Evolutionary conservation across 805 yeast species (phyloP), one percentile per base, ranked within the genome.

Genomic region (Hanseniaspora lachancei): DNA sequence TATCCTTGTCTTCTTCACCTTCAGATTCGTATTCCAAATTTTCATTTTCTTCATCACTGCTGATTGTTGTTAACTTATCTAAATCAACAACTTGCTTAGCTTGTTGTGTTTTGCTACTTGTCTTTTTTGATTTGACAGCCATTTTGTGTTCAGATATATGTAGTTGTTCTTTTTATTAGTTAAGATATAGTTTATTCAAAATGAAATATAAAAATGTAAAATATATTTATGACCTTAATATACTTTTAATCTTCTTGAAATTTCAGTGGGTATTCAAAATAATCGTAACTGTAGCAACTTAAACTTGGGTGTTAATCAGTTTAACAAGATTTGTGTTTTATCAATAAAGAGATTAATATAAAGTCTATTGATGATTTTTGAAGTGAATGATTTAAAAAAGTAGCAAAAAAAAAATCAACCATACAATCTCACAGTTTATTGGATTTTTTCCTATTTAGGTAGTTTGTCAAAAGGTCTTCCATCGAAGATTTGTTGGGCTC

Each of bases 21-120:
- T 76, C 81, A 32, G 75, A 78, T 34, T 73, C 77, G 12, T 68
- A 68, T 58, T 77, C 82, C 59, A 76, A 66, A 60, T 75, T 75
- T 32, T 80, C 77, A 18, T 77, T 76, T 54, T 82, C 89, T 15
- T 82, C 81, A 62, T 85, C 95, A 62, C 86, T 80, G 61, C 85
- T 91, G 24, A 81, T 77, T 55, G 87, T 84, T 0, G 95, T 87
- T 58, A 80, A 32, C n/a, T 38, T 77, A 34, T 86, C 79, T 62
- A 85, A 81, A 59, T 72, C 77, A 58, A 65, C 58, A 55, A 20
- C 38, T 5, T n/a, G 3, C 20, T 52, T 52, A 29, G 24, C 18
- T 9, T 23, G 38, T 42, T 50, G 43, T 8, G 47, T 10, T 34
- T 23, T 42, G 10, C 39, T 29, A 32, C 15, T 32, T 32, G 35